Percentiles rank a stretch among this genome's conserved stretches.
Conservation (phyloP, 176 grass and related monocot species). For the Cocos nucifera region DNA sequence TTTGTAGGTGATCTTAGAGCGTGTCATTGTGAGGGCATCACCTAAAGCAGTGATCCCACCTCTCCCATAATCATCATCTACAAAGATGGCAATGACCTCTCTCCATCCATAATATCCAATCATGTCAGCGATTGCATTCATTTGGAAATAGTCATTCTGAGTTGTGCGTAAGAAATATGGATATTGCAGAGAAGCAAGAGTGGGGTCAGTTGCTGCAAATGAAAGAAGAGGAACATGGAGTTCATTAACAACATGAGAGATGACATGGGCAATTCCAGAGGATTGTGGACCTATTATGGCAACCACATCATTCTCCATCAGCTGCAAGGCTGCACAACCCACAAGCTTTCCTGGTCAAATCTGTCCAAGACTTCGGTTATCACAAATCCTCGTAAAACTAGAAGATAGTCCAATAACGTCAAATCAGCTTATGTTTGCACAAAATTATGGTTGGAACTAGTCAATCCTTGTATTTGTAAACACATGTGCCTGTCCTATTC, state of each 20-base stretch:
- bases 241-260: slow-evolving; percentile 12
- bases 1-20: slow-evolving; percentile 44
- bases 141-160: too few relatives aligned
- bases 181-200: too few relatives aligned
- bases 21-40: slow-evolving; percentile 29
- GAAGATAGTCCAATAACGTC: too few relatives aligned
- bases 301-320: slow-evolving; percentile 6
- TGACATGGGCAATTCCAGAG: slow-evolving; percentile 6
- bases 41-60: slow-evolving; percentile 45
- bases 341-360: neutral
- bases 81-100: slow-evolving; percentile 56
- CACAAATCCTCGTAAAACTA: neutral
- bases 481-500: too few relatives aligned
- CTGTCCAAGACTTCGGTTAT: slow-evolving; percentile 5
- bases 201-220: slow-evolving; percentile 1
- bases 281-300: slow-evolving; percentile 1
- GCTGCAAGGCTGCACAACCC: slow-evolving; percentile 4
- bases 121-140: too few relatives aligned
- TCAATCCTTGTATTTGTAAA: too few relatives aligned
- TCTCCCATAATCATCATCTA: slow-evolving; percentile 68
- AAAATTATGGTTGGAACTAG: too few relatives aligned
- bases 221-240: slow-evolving; percentile 5
- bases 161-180: too few relatives aligned
- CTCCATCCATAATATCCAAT: slow-evolving; percentile 51
- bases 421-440: too few relatives aligned